Percentiles rank a stretch among this genome's conserved stretches.
Conservation (phyloP, 1,284 basidiomycete species). For the Salmacisia buchloeana region DNA sequence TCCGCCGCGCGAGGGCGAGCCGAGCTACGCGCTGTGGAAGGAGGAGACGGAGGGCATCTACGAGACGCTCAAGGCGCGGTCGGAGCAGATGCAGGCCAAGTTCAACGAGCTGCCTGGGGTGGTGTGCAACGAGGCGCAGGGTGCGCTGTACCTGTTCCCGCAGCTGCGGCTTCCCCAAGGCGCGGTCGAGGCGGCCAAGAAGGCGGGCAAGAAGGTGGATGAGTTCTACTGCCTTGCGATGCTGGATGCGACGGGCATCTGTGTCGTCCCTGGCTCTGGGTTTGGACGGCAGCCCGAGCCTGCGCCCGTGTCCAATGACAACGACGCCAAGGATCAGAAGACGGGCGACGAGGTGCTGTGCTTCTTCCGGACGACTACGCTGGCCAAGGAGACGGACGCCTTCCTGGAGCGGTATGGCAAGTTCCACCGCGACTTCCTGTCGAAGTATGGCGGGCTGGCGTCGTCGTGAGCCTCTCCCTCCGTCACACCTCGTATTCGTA, state of each 20-base stretch:
- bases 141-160: conserved; percentile 83
- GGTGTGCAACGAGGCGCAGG: conserved; percentile 56
- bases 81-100: conserved; percentile 33
- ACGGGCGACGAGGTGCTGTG: conserved; percentile 19
- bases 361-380: conserved; percentile 44
- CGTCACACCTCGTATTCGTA: no score
- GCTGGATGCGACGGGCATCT: conserved; percentile 46
- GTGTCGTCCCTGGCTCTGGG: conserved; percentile 46
- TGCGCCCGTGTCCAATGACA: no score
- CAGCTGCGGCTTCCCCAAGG: conserved; percentile 60
- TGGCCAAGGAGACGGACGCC: conserved; percentile 48
- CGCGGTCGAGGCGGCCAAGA: conserved; percentile 35
- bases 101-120: conserved; percentile 38
- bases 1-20: conserved; percentile 33
- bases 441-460: conserved; percentile 17
- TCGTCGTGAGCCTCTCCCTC: no score
- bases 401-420: conserved; percentile 42
- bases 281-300: conserved; percentile 36
- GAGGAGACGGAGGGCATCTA: conserved; percentile 35
- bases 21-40: conserved; percentile 37
- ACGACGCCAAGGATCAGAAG: conserved; percentile 16
- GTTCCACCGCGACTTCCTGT: conserved; percentile 40
- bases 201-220: conserved; percentile 40
- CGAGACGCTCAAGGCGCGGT: conserved; percentile 31
- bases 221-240: conserved; percentile 45